Base-by-base conservation (phyloP, 2,329 filamentous ascomycete species). In the Nakataea oryzae region DNA sequence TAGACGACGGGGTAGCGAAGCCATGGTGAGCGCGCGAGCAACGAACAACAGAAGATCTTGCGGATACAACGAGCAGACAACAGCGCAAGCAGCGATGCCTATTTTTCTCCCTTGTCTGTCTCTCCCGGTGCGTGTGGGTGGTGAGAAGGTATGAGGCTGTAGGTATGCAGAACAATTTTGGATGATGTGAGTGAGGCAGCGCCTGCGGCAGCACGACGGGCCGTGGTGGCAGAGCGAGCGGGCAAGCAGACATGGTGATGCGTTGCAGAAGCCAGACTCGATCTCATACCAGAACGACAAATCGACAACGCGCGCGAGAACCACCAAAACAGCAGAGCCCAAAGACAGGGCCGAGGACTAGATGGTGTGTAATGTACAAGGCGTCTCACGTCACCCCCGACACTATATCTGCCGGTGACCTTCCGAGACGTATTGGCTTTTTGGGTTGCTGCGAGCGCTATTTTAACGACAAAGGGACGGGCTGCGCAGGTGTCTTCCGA, bases 41-140 rank as follows among this genome's bases (percentile, higher is more conserved):
- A 71, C 68, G 63, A 67, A 65, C 65, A 67, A 67, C 69, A 65
- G 67, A 62, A 61, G 59, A 63, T 58, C 58, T 58, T 54, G 62
- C 62, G 61, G 12, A 21, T 29, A 47, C 54, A 59, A 11, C 24
- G 24, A 54, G 54, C 59, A 54, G 47, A 32, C n/a, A 41, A 54
- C 17, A 21, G 17, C 17, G 21, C 17, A 50, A 50, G 21, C 41
- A 50, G 41, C 41, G 21, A n/a, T 50, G 41, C 41, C 41, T 50
- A 50, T 50, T 50, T 50, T 50, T 50, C 41, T 50, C 41, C 41
- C 41, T 17, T n/a, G 21, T 47, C n/a, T 47, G n/a, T 50, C 7
- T 50, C 41, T n/a, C 17, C 41, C 5, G 41, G 41, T 50, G 41
- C 41, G 21, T 50, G 41, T 50, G 41, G 21, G n/a, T 50, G 41